phyloP scores from a whole-genome alignment of 352 stramenopile species.

The Globisporangium lucens region DNA sequence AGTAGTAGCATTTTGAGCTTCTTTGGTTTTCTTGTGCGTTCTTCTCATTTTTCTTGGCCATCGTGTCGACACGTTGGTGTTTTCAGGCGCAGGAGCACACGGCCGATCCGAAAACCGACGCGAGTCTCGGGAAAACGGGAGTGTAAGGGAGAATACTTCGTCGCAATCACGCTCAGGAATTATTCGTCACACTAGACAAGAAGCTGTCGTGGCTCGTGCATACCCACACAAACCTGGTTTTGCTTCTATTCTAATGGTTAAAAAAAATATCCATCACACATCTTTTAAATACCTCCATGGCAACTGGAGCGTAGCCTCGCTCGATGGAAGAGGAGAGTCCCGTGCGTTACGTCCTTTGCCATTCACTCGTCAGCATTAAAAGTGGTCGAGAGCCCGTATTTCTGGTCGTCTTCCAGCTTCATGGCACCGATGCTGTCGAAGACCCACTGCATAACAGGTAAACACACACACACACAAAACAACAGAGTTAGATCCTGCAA shows the following conservation, averaged over 20 bases:
- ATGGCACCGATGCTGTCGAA: constrained; percentile 76
- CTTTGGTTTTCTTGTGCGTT: too few species aligned
- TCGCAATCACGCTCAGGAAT: too few species aligned
- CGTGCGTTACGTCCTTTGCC: not conserved
- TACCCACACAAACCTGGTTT: not conserved
- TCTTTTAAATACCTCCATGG: constrained; percentile 3
- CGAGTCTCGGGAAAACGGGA: constrained; percentile 1
- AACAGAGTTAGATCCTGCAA: not conserved
- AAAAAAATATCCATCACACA: not conserved
- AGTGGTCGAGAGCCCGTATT: constrained; percentile 20
- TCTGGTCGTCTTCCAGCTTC: constrained; percentile 47
- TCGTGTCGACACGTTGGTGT: not conserved
- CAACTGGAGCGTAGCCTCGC: not conserved
- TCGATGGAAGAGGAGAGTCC: not conserved
- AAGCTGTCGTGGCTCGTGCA: too few species aligned
- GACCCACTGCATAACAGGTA: constrained; percentile 38
- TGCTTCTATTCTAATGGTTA: constrained; percentile 4
- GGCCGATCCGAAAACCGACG: not conserved
- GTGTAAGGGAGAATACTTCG: not conserved
- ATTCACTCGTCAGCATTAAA: constrained; percentile 13
- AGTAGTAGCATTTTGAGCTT: not conserved
- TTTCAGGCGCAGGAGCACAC: not conserved
- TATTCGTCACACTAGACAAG: too few species aligned
- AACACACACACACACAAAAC: not conserved
- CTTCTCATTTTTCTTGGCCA: not conserved